Evolutionary conservation across 2,329 filamentous ascomycete species (phyloP).

Genomic region (Ascomycota sp.): DNA sequence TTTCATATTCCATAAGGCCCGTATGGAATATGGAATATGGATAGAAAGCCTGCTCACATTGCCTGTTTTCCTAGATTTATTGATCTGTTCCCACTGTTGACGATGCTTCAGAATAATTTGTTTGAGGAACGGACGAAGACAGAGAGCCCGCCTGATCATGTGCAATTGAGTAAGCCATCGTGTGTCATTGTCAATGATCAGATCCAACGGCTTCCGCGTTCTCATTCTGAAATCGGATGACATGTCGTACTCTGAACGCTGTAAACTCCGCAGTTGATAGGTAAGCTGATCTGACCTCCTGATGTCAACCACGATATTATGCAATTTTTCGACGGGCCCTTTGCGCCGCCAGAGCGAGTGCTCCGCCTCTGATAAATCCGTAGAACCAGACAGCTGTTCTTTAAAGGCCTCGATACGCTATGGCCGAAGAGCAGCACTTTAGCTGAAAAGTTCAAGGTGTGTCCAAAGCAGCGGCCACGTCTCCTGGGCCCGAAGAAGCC

Average conservation of each 20-base stretch:
- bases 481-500: constrained; percentile 1
- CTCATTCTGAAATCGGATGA: constrained; percentile 1
- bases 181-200: constrained; percentile 4
- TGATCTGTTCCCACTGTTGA: background rate
- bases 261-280: constrained; percentile 1
- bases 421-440: background rate
- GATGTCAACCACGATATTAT: constrained; percentile 1
- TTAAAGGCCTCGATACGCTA: background rate
- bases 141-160: constrained; percentile 3
- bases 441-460: background rate
- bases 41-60: too few species aligned
- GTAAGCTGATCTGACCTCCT: constrained; percentile 1
- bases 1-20: too few species aligned
- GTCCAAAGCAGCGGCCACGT: constrained; percentile 1
- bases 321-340: constrained; percentile 1
- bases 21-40: too few species aligned
- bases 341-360: constrained; percentile 1
- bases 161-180: constrained; percentile 4
- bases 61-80: constrained; percentile 1
- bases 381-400: background rate
- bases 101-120: background rate
- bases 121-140: constrained; percentile 1
- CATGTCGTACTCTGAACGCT: constrained; percentile 1
- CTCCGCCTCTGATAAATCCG: background rate
- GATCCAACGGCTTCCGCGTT: constrained; percentile 2